phyloP scores from a whole-genome alignment of 331 rosid species.

The Quercus tomentella region DNA sequence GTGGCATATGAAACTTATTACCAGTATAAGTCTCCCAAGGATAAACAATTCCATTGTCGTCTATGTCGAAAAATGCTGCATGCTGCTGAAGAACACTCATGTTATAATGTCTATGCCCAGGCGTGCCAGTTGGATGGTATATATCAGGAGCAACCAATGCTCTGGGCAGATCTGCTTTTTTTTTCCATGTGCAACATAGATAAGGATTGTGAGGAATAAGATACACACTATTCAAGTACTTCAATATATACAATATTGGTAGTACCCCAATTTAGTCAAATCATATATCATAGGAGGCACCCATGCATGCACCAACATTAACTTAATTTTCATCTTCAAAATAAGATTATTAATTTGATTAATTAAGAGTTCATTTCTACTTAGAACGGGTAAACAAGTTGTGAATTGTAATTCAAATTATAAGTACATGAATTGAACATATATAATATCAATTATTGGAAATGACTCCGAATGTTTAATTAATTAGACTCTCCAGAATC shows the following conservation, averaged over 20 bases:
- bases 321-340: neutral
- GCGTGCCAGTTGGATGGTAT: conserved; percentile 65
- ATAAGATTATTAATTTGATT: neutral
- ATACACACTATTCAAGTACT: too few species aligned
- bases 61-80: conserved; percentile 69
- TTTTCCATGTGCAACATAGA: neutral
- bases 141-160: conserved; percentile 73
- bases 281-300: too few species aligned
- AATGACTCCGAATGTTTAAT: too few species aligned
- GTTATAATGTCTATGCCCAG: conserved; percentile 46
- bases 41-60: conserved; percentile 73
- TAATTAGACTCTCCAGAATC: too few species aligned
- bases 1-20: conserved; percentile 8
- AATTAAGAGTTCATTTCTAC: neutral
- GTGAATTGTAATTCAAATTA: too few species aligned
- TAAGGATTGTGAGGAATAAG: too few species aligned
- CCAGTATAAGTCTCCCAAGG: conserved; percentile 90
- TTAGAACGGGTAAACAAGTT: too few species aligned
- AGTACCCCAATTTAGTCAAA: too few species aligned
- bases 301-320: neutral
- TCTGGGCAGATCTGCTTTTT: conserved; percentile 54
- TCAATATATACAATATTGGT: too few species aligned
- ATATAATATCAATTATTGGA: too few species aligned
- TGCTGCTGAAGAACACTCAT: conserved; percentile 87
- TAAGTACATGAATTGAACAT: too few species aligned